These are phyloP conservation scores for Tuctoria greenei DNA, from an alignment of 176 grass and related monocot species.

Conservation along the genomic window DNA sequence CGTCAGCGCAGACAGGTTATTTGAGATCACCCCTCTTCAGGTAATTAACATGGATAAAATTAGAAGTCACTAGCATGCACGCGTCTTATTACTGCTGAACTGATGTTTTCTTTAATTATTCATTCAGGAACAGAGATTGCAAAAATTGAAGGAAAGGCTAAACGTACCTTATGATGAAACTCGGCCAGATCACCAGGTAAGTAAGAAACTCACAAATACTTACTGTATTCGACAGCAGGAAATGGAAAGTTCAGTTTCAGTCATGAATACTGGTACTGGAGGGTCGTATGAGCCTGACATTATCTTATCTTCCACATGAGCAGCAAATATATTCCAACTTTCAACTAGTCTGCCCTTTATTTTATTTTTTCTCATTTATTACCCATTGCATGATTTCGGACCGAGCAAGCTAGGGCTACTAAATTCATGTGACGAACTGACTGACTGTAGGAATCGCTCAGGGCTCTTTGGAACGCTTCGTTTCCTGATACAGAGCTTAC, in stretches of 20 bases:
- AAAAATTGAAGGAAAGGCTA: slow-evolving; percentile 80
- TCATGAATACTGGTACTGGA: too few species aligned
- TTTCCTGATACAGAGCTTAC: slow-evolving; percentile 69
- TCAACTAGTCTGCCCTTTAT: not conserved
- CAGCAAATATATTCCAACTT: not conserved
- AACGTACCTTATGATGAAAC: slow-evolving; percentile 80
- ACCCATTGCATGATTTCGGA: too few species aligned
- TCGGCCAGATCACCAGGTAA: slow-evolving; percentile 71
- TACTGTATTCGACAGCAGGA: not conserved
- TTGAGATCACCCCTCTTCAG: slow-evolving; percentile 62
- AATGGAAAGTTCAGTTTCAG: not conserved
- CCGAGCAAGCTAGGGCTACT: too few species aligned
- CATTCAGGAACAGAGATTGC: slow-evolving; percentile 77
- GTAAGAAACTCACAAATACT: too few species aligned
- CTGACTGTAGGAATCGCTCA: slow-evolving; percentile 68
- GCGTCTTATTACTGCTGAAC: too few species aligned
- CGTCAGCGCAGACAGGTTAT: slow-evolving; percentile 38
- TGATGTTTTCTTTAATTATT: slow-evolving; percentile 23
- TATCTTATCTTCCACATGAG: not conserved
- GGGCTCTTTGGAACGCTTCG: slow-evolving; percentile 70
- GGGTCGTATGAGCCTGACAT: too few species aligned
- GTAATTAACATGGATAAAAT: slow-evolving; percentile 33
- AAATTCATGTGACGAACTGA: not conserved
- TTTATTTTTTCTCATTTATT: not conserved
- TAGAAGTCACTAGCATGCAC: not conserved